Evolutionary conservation across 2,329 filamentous ascomycete species (phyloP), one percentile per base, ranked within the genome.

Genomic region (Hansfordia pulvinata): DNA sequence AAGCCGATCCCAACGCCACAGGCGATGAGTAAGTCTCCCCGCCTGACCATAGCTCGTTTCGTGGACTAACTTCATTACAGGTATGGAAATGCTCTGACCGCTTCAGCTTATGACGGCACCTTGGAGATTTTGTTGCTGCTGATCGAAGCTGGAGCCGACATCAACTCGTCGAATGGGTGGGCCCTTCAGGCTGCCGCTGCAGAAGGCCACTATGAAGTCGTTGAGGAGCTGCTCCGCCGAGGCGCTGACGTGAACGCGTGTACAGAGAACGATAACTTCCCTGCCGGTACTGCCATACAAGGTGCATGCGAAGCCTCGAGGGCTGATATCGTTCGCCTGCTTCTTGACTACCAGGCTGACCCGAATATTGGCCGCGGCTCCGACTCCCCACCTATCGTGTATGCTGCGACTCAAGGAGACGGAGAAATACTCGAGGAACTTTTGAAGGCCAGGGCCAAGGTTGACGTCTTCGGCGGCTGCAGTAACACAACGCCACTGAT

Each of bases 31-130:
- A 43, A 40, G 51, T 35, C 7, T 20, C 17, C 3, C 11, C 11
- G 10, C 11, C 17, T 19, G 4, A 24, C n/a, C 4, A 11, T n/a
- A 9, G 9, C 17, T 17, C 7, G 6, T 18, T 11, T 4, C 7
- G 15, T 21, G 30, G 19, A 16, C 38, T 35, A 20, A 39, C 27
- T 23, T 8, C 1, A 17, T 6, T 7, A 21, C 15, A 52, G 47
- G 20, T 51, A 46, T 10, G 49, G 49, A 17, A 52, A 49, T 26
- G 49, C 49, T 9, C 24, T 52, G 16, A 57, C 54, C 5, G 54
- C 54, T 11, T 45, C 54, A 12, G 48, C 53, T 0, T 55, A 47
- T 26, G 53, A 57, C 18, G 51, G 50, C 2, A 54, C 40, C 2
- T 41, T 50, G 11, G 17, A 41, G 14, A 46, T 49, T 3, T 26